Base-by-base conservation (phyloP, 2,329 filamentous ascomycete genomes). In the Basipetospora chlamydospora region DNA sequence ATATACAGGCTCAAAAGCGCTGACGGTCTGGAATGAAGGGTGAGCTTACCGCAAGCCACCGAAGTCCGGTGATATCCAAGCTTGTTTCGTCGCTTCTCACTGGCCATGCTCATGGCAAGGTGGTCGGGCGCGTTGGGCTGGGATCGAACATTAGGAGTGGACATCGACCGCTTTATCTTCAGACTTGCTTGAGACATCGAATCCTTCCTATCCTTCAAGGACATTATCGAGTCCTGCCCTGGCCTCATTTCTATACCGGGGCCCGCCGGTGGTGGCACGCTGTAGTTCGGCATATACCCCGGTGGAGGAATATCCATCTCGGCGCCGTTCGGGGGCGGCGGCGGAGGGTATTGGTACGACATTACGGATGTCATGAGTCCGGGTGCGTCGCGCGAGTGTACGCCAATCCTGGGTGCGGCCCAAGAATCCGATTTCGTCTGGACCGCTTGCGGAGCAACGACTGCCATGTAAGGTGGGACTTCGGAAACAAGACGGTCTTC, bases 21-120 rank as follows among this genome's bases (percentile, higher is more conserved):
- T n/a, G n/a, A n/a, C n/a, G n/a, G n/a, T n/a, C n/a, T n/a, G n/a
- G n/a, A n/a, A n/a, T n/a, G n/a, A n/a, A n/a, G n/a, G 41, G 28
- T 39, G 13, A 26, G 76, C 87, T 73, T 71, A 96, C 88, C 81
- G 64, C 88, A 96, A 47, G 88, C 90, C 48, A 95, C 84, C 30
- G 87, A 92, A 25, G 86, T 94, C 51, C 88, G 76, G 61, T 95
- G 88, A 54, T 96, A 96, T 26, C 88, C 88, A 42, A 96, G 68
- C 59, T 93, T 95, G 57, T 94, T 95, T 52, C 87, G 76, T 42
- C 63, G 67, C 56, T 68, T 73, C 41, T 73, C 69, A 25, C 55
- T 58, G n/a, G 58, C 46, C 21, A 57, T 47, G 17, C 52, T 53
- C 37, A 57, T 46, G 28, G 52, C 41, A 15, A 51, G 49, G 37